Conservation (phyloP, 768 basidiomycete species). For the Podaxis rugospora region DNA sequence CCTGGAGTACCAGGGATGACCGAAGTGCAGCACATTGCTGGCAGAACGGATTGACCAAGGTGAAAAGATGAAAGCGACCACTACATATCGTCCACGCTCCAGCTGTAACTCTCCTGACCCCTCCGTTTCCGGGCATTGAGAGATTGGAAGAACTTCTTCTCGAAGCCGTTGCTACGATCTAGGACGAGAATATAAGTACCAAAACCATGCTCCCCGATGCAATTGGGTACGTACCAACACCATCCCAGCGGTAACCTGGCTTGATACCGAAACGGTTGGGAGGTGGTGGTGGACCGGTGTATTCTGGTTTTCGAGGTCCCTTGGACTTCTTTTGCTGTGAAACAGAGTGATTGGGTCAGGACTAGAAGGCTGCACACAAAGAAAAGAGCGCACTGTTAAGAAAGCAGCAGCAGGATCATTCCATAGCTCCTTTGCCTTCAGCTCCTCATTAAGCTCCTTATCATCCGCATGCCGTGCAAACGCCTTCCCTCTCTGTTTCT, state of each 20-base stretch:
- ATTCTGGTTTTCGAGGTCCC: constrained; percentile 79
- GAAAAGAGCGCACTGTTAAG: constrained; percentile 60
- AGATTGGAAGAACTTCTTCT: constrained; percentile 86
- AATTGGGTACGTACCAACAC: constrained; percentile 65
- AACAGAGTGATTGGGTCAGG: constrained; percentile 1
- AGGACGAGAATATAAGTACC: neutral
- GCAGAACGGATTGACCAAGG: neutral
- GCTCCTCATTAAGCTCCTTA: constrained; percentile 76
- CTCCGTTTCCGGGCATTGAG: constrained; percentile 71
- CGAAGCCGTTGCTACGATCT: constrained; percentile 94
- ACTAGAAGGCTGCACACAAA: neutral
- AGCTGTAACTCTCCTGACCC: constrained; percentile 71
- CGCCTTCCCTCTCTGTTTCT: constrained; percentile 58
- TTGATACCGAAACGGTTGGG: constrained; percentile 95
- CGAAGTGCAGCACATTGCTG: neutral
- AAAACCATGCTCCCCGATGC: neutral
- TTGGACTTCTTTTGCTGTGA: constrained; percentile 68
- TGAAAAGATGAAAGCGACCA: neutral
- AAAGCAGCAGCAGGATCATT: constrained; percentile 98
- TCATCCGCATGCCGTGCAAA: constrained; percentile 85
- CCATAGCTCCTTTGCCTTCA: constrained; percentile 81
- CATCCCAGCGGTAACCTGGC: constrained; percentile 98
- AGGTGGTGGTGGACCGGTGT: constrained; percentile 81
- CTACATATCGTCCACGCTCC: constrained; percentile 94
- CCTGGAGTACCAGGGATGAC: neutral